Evolutionary conservation across 148 eudicot genomes (phyloP), one percentile per base, ranked within the genome.

Genomic region (Simmondsia chinensis): DNA sequence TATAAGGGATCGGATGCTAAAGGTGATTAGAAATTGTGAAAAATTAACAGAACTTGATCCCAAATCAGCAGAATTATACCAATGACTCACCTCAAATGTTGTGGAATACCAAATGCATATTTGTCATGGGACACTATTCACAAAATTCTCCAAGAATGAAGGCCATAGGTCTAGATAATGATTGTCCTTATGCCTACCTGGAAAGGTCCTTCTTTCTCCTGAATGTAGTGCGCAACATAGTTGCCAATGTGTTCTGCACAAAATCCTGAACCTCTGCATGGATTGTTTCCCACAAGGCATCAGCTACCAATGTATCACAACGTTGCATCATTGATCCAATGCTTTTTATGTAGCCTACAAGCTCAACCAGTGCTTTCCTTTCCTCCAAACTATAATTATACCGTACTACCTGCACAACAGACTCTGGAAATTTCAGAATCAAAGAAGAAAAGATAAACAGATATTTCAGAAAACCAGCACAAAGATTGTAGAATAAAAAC

Each of bases 231-330:
- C 87, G 77, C 39, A 91, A 34, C 99, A 91, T 91, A 30, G 75
- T 71, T 20, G 99, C 95, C 60, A 91, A 64, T 46, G 82, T 76
- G 64, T 85, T 91, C 62, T 91, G 99, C 60, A 85, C 99, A 60
- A 91, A 91, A 67, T 91, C 99, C 66, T 91, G 99, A 48, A 91
- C 99, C 73, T 91, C 99, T 10, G 94, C 79, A 70, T 91, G 99
- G 49, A 91, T 75, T 21, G 95, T 91, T 68, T 91, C 99, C 99
- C 94, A 85, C 34, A 91, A 69, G 63, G 99, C 84, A 70, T 91
- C 95, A 56, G 99, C 88, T 41, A 85, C 89, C 56, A 85, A 51
- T 39, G 95, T 79, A 47, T 91, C 99, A 59, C 76, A 77, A 26
- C 73, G 77, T 46, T 82, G 99, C 95, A 91, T 72, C 77, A 82